These are phyloP conservation scores for Sclerotinia nivalis DNA, from an alignment of 2,329 filamentous ascomycete species.

Conservation along the genomic window DNA sequence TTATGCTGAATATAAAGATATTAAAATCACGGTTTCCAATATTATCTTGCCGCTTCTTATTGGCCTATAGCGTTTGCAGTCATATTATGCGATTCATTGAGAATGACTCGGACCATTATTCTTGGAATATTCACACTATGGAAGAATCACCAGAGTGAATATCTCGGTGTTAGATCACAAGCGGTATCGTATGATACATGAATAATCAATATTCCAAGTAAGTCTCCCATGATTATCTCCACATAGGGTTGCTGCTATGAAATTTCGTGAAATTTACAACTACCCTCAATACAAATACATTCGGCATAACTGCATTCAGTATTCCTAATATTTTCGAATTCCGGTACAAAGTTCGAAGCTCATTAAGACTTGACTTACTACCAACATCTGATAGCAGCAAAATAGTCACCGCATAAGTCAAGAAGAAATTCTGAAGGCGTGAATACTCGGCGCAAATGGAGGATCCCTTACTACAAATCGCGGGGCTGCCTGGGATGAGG, in stretches of 20 bases:
- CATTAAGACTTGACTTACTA: neutral
- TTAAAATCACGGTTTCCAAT: neutral
- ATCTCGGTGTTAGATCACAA: neutral
- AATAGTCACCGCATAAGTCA: neutral
- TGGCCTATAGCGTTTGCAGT: neutral
- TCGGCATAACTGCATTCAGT: no score
- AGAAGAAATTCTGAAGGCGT: neutral
- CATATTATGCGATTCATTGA: neutral
- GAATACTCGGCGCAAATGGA: neutral
- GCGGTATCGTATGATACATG: neutral
- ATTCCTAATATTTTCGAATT: neutral
- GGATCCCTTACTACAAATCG: neutral
- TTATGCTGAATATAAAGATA: no score
- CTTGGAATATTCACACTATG: neutral
- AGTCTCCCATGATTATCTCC: neutral
- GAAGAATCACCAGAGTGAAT: neutral
- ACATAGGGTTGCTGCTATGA: neutral
- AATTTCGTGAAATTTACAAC: neutral
- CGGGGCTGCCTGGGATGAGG: neutral
- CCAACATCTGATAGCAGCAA: neutral
- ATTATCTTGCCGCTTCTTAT: neutral
- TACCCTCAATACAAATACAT: no score
- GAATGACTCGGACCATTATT: neutral
- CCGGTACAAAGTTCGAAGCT: no score
- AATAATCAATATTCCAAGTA: neutral